phyloP scores from a whole-genome alignment of 345 rosid species.

The Salix suchowensis region DNA sequence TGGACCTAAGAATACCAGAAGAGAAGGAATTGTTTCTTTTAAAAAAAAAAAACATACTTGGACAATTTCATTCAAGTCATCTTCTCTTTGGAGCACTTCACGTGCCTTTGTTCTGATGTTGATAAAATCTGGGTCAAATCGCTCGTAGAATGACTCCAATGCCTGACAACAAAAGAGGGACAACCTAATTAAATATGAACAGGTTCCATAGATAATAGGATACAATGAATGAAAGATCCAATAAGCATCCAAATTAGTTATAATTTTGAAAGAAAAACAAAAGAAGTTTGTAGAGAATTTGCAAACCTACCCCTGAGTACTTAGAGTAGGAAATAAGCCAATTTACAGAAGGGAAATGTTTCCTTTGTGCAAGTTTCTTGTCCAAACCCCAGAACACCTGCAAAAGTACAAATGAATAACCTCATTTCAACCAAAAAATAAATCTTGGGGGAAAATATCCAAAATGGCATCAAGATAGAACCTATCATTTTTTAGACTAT shows the following conservation, averaged over 20 bases:
- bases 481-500: not conserved
- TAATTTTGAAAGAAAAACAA: not conserved
- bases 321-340: conserved; percentile 99
- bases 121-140: conserved; percentile 95
- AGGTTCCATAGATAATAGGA: not conserved
- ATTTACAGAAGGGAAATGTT: conserved; percentile 98
- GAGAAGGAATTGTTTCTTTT: not conserved
- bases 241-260: not conserved
- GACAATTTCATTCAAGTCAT: conserved; percentile 98
- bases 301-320: conserved; percentile 69
- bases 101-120: conserved; percentile 98
- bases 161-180: conserved; percentile 50
- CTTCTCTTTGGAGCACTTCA: conserved; percentile 99
- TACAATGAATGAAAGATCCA: not conserved
- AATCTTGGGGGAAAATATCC: not conserved
- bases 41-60: conserved; percentile 47
- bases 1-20: not conserved
- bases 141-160: conserved; percentile 91
- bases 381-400: conserved; percentile 99
- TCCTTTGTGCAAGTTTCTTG: conserved; percentile 99
- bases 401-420: conserved; percentile 8
- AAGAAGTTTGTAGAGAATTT: conserved; percentile 2
- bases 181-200: not conserved
- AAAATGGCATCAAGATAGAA: not conserved
- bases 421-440: not conserved